These are phyloP conservation scores for Sphaerulina vaccinii DNA, from an alignment of 2,329 filamentous ascomycete genomes.

Conservation along the genomic window DNA sequence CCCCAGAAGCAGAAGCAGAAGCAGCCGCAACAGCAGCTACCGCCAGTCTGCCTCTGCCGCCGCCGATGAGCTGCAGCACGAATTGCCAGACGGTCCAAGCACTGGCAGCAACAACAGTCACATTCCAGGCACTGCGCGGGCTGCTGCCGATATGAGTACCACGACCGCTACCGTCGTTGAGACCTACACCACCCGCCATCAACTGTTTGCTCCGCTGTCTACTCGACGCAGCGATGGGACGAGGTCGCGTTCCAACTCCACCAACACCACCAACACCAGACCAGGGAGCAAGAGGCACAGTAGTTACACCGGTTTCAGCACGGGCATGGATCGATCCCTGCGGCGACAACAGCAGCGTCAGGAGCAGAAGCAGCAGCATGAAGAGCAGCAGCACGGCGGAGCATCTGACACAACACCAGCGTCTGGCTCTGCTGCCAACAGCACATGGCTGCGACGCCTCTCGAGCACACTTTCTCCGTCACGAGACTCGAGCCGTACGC, in stretches of 20 bases:
- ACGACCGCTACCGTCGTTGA: slow-evolving; percentile 1
- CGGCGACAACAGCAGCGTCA: slow-evolving; percentile 2
- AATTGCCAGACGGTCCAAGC: slow-evolving; percentile 2
- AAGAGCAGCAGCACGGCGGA: slow-evolving; percentile 14
- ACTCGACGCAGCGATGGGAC: slow-evolving; percentile 6
- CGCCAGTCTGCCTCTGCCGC: background rate
- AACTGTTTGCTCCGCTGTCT: slow-evolving; percentile 4
- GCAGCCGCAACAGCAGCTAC: background rate
- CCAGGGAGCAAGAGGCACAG: background rate
- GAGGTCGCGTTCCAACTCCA: slow-evolving; percentile 10
- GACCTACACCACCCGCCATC: slow-evolving; percentile 7
- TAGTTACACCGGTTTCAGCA: slow-evolving; percentile 16
- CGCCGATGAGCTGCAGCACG: background rate
- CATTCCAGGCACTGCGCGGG: slow-evolving; percentile 10
- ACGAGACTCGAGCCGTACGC: slow-evolving; percentile 44
- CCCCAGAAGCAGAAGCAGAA: background rate
- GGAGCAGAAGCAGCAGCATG: slow-evolving; percentile 4
- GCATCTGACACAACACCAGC: slow-evolving; percentile 10
- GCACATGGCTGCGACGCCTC: slow-evolving; percentile 66
- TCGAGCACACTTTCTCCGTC: slow-evolving; percentile 47
- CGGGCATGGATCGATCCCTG: slow-evolving; percentile 23
- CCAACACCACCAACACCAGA: slow-evolving; percentile 5
- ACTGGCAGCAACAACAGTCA: background rate
- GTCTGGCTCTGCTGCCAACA: slow-evolving; percentile 20
- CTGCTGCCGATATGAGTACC: slow-evolving; percentile 11